These are phyloP conservation scores for Syzygium oleosum DNA, from an alignment of 345 rosid species.

Conservation along the genomic window DNA sequence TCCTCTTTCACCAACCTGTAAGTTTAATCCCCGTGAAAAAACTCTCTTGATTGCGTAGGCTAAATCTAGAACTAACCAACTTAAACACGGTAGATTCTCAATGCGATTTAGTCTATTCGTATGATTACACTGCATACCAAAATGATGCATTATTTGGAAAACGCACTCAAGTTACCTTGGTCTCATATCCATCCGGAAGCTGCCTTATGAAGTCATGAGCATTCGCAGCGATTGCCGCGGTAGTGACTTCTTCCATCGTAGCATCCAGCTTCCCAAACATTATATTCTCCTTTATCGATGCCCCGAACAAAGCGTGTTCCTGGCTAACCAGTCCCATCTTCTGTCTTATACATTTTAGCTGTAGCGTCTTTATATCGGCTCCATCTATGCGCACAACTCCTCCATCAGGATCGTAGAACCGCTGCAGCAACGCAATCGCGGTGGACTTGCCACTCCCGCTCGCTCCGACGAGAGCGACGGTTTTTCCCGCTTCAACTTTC, in stretches of 20 bases:
- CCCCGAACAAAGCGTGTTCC: constrained; percentile 79
- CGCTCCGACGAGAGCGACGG: constrained; percentile 77
- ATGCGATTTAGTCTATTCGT: neutral
- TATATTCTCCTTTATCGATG: constrained; percentile 67
- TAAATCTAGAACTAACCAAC: neutral
- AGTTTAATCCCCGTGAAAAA: neutral
- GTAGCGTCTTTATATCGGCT: constrained; percentile 46
- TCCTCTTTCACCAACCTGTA: constrained; percentile 79
- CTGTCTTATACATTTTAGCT: constrained; percentile 68
- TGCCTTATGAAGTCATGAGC: constrained; percentile 71
- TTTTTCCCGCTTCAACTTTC: constrained; percentile 52
- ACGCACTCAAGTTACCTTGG: constrained; percentile 36
- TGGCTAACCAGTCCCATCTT: constrained; percentile 87
- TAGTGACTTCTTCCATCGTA: constrained; percentile 62
- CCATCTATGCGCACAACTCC: constrained; percentile 66
- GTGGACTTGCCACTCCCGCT: constrained; percentile 93
- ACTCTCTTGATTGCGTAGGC: neutral
- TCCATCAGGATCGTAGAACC: constrained; percentile 54
- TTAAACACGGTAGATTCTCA: neutral
- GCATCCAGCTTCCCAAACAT: constrained; percentile 80
- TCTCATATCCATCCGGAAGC: constrained; percentile 76
- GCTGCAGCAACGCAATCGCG: constrained; percentile 55
- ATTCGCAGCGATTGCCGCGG: constrained; percentile 80
- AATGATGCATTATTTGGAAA: neutral
- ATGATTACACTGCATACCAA: neutral